phyloP scores from a whole-genome alignment of 1,284 basidiomycete genomes.

The Apiotrichum domesticum region DNA sequence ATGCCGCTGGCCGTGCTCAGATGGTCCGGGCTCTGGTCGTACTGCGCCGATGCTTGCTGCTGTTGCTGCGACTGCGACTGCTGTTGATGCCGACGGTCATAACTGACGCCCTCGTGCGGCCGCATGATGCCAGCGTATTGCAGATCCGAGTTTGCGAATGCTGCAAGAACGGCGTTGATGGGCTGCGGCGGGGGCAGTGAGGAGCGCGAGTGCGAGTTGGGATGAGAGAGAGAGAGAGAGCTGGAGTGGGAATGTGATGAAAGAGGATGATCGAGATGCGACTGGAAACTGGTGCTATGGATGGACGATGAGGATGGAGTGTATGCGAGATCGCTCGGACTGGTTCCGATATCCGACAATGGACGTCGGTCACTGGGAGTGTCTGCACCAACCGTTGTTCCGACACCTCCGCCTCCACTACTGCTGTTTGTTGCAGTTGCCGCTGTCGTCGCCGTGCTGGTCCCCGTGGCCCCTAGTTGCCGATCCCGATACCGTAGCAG shows the following conservation, averaged over 20 bases:
- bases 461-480: too few species aligned
- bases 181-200: conserved; percentile 1
- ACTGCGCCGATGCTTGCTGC: background rate
- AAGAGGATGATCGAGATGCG: too few species aligned
- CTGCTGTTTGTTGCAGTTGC: too few species aligned
- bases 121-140: conserved; percentile 16
- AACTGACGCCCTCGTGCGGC: conserved; percentile 3
- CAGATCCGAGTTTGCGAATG: conserved; percentile 9
- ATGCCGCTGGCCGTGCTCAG: background rate
- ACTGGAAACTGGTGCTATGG: too few species aligned
- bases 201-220: background rate
- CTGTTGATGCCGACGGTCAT: background rate
- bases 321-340: background rate
- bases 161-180: conserved; percentile 10
- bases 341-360: background rate
- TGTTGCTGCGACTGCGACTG: too few species aligned
- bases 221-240: background rate
- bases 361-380: background rate
- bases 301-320: background rate
- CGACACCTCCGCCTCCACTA: too few species aligned
- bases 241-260: too few species aligned
- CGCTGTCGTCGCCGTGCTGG: too few species aligned
- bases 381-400: too few species aligned
- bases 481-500: too few species aligned
- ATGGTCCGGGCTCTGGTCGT: conserved; percentile 3